A percentile compares a stretch with the other conserved stretches of the same genome.
Evolutionary conservation across 2,329 filamentous ascomycete species (phyloP).

Genomic region (Chaetomium globosum): DNA sequence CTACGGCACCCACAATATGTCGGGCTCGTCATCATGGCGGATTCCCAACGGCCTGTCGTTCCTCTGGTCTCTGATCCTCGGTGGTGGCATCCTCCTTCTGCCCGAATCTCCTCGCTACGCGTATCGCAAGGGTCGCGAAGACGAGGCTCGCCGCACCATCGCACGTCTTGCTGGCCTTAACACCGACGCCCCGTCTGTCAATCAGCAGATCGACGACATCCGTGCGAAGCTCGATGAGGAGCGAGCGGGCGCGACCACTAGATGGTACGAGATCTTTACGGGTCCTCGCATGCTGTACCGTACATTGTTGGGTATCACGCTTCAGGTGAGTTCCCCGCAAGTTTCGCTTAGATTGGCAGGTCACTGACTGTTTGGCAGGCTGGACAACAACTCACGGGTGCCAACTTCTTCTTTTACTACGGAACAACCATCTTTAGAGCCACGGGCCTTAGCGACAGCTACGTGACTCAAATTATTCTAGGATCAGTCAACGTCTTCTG

Average conservation of each 20-base stretch:
- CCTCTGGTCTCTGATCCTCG: slow-evolving; percentile 57
- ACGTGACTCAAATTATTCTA: slow-evolving; percentile 69
- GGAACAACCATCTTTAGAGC: slow-evolving; percentile 67
- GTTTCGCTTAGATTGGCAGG: slow-evolving; percentile 46
- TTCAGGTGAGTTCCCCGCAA: slow-evolving; percentile 70
- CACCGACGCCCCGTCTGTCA: slow-evolving; percentile 49
- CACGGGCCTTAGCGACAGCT: slow-evolving; percentile 67
- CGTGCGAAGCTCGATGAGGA: slow-evolving; percentile 57
- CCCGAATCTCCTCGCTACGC: slow-evolving; percentile 61
- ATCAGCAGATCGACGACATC: slow-evolving; percentile 57
- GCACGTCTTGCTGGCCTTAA: slow-evolving; percentile 53
- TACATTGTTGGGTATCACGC: slow-evolving; percentile 62
- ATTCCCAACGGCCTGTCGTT: slow-evolving; percentile 63
- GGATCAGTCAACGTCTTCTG: slow-evolving; percentile 68
- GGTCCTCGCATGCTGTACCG: slow-evolving; percentile 62
- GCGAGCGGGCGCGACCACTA: slow-evolving; percentile 47
- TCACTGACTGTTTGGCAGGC: slow-evolving; percentile 50
- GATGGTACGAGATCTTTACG: slow-evolving; percentile 63
- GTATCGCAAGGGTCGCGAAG: slow-evolving; percentile 52
- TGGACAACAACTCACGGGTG: slow-evolving; percentile 64
- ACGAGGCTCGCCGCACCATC: slow-evolving; percentile 52
- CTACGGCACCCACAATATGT: slow-evolving; percentile 61
- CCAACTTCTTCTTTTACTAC: slow-evolving; percentile 64
- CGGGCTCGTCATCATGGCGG: slow-evolving; percentile 60
- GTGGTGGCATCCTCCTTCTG: slow-evolving; percentile 56